Evolutionary conservation across 2,329 filamentous ascomycete genomes (phyloP).

Genomic region (Lachnellula occidentalis): DNA sequence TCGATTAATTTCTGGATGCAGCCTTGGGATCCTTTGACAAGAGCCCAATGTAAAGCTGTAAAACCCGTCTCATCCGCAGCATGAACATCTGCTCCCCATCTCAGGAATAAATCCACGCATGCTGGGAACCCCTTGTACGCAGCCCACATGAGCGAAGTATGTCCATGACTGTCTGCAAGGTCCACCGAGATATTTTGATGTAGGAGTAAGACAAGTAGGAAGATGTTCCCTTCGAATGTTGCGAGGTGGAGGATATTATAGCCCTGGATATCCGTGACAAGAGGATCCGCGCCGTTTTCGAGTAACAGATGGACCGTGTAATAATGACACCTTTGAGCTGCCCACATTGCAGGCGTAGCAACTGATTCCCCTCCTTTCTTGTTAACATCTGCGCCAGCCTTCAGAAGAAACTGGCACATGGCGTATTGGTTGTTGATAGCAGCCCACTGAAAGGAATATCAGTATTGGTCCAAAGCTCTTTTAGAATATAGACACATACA

Average conservation of each 20-base stretch:
- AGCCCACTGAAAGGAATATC: constrained; percentile 67
- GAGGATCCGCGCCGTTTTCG: constrained; percentile 84
- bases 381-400: constrained; percentile 75
- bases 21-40: constrained; percentile 85
- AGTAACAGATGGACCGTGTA: constrained; percentile 92
- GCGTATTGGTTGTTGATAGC: constrained; percentile 98
- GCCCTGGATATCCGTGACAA: constrained; percentile 88
- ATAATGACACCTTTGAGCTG: constrained; percentile 92
- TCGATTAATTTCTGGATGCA: constrained; percentile 94
- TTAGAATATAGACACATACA: constrained; percentile 47
- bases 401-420: constrained; percentile 92
- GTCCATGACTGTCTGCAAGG: constrained; percentile 79
- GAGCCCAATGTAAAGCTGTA: constrained; percentile 90
- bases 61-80: constrained; percentile 87
- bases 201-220: constrained; percentile 80
- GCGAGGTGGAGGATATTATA: constrained; percentile 98
- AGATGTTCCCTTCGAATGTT: constrained; percentile 93
- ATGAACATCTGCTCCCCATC: constrained; percentile 94
- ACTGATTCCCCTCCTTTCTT: constrained; percentile 92
- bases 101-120: constrained; percentile 85
- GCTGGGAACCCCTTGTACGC: constrained; percentile 94
- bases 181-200: constrained; percentile 96
- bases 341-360: constrained; percentile 93
- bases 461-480: background rate
- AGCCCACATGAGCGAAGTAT: constrained; percentile 97